A percentile compares a stretch with the other conserved stretches of the same genome.
phyloP scores from a whole-genome alignment of 768 basidiomycete species.

The Agaricus subrufescens region DNA sequence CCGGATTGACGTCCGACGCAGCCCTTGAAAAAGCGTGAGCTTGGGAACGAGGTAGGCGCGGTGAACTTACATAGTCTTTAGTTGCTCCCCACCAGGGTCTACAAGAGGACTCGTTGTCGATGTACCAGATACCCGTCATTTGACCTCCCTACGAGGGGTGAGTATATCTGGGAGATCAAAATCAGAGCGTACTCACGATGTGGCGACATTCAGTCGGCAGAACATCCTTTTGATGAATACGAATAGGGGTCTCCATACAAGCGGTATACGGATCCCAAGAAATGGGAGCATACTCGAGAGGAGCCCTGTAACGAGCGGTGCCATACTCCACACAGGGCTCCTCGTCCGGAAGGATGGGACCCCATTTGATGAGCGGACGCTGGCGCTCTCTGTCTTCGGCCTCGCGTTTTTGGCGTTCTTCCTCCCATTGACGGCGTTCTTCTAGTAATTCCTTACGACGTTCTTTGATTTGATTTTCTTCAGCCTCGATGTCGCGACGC shows the following conservation, averaged over 20 bases:
- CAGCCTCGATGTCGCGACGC: neutral
- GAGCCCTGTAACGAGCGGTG: neutral
- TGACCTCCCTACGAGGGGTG: neutral
- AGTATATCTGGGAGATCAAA: neutral
- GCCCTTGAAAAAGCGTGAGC: neutral
- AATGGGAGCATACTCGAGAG: constrained; percentile 2
- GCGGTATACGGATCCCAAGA: neutral
- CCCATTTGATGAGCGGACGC: constrained; percentile 1
- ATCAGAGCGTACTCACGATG: neutral
- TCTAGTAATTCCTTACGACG: neutral
- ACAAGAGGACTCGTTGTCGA: constrained; percentile 2
- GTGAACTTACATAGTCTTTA: neutral
- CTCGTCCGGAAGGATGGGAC: neutral
- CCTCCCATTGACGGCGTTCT: neutral
- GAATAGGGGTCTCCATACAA: constrained; percentile 1
- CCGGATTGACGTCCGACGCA: constrained; percentile 1
- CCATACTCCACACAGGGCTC: constrained; percentile 1
- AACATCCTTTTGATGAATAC: constrained; percentile 3
- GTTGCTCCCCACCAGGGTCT: constrained; percentile 7
- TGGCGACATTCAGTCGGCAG: neutral
- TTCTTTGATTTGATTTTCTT: neutral
- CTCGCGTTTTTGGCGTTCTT: neutral
- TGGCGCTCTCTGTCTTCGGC: neutral
- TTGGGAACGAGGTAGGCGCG: neutral
- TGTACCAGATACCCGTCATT: constrained; percentile 4